Base-by-base conservation (phyloP, 2,329 filamentous ascomycete species). In the Neodidymelliopsis sp. region DNA sequence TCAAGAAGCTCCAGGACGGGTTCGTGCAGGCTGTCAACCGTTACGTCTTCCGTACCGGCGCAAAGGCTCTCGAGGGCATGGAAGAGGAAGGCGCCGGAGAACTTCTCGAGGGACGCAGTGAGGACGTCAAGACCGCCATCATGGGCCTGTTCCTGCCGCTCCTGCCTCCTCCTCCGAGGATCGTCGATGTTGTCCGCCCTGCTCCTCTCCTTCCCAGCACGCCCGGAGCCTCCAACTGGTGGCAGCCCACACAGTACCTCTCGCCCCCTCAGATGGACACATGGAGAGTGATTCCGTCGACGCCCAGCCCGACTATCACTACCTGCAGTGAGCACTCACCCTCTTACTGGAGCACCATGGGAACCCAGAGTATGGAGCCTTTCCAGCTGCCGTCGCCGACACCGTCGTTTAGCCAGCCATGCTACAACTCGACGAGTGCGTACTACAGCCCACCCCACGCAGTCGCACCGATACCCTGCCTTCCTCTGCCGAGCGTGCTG, bases 41-140 rank as follows among this genome's bases (percentile, higher is more conserved):
- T 76, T 99, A 95, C 69, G 93, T 99, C 69, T 99, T 89, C 78
- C 88, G 91, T 69, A 92, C 93, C 12, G 86, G 90, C 66, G 91
- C 90, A 58, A 86, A 88, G 54, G 94, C 92, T 34, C 83, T 99
- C 43, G 94, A 99, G 77, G 94, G 94, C 48, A 82, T 97, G 59
- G 94, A 99, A 79, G 94, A 97, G 77, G 93, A 97, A 67, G 94
- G 94, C 54, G 90, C 89, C 36, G 94, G 94, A 56, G 94, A 99
- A 78, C 82, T 99, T 60, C 85, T 97, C 53, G 88, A 89, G 69
- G 92, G 92, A 60, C 90, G 90, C 77, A 91, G 90, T 70, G 91
- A 96, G 62, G 91, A 97, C 63, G 93, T 97, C 75, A 96, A 96
- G 84, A 85, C 81, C 67, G 87, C 84, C 72, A 88, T 99, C 76